Evolutionary conservation across 2,329 filamentous ascomycete genomes (phyloP).

Genomic region (Scedosporium boydii): DNA sequence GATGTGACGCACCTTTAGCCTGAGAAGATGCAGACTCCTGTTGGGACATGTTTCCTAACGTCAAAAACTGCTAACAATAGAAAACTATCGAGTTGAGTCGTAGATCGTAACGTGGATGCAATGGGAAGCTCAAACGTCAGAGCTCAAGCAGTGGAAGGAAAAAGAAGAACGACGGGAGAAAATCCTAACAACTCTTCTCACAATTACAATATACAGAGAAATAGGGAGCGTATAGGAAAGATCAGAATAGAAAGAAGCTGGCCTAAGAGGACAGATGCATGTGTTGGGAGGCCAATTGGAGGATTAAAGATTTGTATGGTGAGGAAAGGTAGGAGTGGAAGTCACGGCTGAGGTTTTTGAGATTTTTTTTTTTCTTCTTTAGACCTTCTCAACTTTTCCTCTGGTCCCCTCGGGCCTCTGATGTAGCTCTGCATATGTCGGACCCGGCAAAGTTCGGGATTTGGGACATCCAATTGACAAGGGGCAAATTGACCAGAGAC

Average conservation of each 20-base stretch:
- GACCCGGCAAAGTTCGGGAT: slow-evolving; percentile 6
- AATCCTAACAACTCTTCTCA: neutral
- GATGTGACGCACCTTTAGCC: slow-evolving; percentile 2
- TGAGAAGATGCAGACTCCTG: slow-evolving; percentile 2
- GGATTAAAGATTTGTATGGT: slow-evolving; percentile 5
- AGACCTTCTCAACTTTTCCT: neutral
- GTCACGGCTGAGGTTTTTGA: slow-evolving; percentile 3
- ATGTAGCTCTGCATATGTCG: slow-evolving; percentile 1
- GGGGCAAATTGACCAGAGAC: neutral
- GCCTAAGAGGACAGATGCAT: neutral
- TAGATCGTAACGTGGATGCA: neutral
- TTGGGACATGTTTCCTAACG: slow-evolving; percentile 2
- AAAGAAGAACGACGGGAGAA: neutral
- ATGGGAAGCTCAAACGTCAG: slow-evolving; percentile 2
- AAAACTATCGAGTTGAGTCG: neutral
- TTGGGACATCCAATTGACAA: neutral
- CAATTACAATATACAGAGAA: neutral
- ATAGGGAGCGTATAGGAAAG: slow-evolving; percentile 1
- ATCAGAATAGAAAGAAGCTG: slow-evolving; percentile 1
- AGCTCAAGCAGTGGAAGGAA: neutral
- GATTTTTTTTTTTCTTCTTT: neutral
- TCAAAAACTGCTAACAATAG: neutral
- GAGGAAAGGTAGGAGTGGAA: neutral
- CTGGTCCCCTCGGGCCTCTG: neutral
- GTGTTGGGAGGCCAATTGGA: neutral